Evolutionary conservation across 345 rosid genomes (phyloP), one percentile per base, ranked within the genome.

Genomic region (Moricandia arvensis): DNA sequence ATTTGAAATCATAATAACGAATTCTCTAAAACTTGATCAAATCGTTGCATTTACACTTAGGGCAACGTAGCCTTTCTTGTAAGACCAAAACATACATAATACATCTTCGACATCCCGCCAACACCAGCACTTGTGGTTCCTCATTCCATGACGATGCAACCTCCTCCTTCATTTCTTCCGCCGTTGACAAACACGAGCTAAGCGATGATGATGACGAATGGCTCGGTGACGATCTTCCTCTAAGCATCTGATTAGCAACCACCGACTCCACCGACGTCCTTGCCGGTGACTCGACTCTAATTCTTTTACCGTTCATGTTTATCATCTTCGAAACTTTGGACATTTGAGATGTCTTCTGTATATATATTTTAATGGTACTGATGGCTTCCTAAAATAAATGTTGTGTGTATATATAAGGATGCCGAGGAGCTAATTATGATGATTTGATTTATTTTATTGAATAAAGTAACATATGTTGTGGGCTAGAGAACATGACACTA

Each of bases 91-190:
- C 10, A 63, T 77, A 77, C 66, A 64, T 43, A n/a, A 7, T 0
- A 64, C 76, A 77, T 2, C 66, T 64, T 71, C 0, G 35, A 57
- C 80, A 77, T 58, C 80, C 76, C 8, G 8, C 55, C 26, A 17
- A 61, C 16, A 77, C 55, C 73, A 67, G 10, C 31, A 2, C 54
- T 37, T 51, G 5, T 15, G 27, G 7, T 15, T 76, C 74, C 0
- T 59, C 75, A 10, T 2, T 15, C 80, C 72, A 57, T 66, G 80
- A 63, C 45, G 80, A 71, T 64, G 72, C 41, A 58, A 77, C 67
- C 67, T 77, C 80, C 45, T 70, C 80, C 60, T 63, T 71, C 71
- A 21, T 43, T 38, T 75, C 80, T 65, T 69, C 65, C 65, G 18
- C 8, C 71, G 59, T 76, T 18, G 75, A 49, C 30, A 76, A 0